Evolutionary conservation across 1,284 basidiomycete genomes (phyloP).

Genomic region (Mycocalia duriaeana): DNA sequence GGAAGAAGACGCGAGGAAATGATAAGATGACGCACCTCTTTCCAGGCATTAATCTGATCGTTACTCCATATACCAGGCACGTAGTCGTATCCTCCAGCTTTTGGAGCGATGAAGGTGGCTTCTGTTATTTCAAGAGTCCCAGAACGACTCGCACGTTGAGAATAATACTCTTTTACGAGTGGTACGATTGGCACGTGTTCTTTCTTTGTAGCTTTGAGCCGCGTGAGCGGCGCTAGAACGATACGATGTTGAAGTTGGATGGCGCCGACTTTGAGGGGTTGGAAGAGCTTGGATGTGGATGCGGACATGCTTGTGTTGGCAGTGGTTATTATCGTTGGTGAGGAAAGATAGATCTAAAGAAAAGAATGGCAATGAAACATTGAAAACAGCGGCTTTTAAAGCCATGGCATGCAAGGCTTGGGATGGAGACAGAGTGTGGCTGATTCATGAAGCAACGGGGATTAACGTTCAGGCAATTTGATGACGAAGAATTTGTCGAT

Average conservation of each 20-base stretch:
- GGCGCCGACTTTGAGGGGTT: conserved; percentile 37
- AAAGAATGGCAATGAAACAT: too few species aligned
- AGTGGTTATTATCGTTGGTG: too few species aligned
- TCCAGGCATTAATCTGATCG: conserved; percentile 19
- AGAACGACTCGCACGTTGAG: conserved; percentile 9
- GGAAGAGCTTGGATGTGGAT: conserved; percentile 31
- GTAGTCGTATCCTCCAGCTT: conserved; percentile 10
- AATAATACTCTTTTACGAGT: conserved; percentile 17
- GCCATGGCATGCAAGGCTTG: too few species aligned
- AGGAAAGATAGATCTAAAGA: too few species aligned
- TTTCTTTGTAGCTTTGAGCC: conserved; percentile 12
- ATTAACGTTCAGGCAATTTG: too few species aligned
- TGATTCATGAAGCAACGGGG: too few species aligned
- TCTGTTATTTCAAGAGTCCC: conserved; percentile 12
- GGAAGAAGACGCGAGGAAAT: neutral
- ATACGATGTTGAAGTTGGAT: conserved; percentile 14
- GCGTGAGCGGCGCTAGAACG: conserved; percentile 19
- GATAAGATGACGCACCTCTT: conserved; percentile 12
- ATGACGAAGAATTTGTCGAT: too few species aligned
- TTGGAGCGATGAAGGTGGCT: conserved; percentile 7
- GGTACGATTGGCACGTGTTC: conserved; percentile 17
- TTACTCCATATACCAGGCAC: conserved; percentile 18
- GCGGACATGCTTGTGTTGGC: neutral
- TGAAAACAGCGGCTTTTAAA: too few species aligned
- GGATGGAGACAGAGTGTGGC: too few species aligned